Evolutionary conservation across 306 rosid genomes (phyloP).

Genomic region (Cicer cuneatum): DNA sequence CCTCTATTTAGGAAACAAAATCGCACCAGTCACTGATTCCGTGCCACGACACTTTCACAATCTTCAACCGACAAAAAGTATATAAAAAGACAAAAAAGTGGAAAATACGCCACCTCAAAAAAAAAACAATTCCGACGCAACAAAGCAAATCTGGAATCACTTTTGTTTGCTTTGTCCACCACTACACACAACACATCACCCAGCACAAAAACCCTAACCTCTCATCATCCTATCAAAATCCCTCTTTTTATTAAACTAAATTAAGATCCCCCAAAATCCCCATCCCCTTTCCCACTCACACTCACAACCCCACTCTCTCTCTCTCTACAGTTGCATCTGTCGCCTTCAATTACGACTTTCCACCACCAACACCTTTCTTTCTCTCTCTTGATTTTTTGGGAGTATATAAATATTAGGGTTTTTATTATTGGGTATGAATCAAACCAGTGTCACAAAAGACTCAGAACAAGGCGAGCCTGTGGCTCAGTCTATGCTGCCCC

Average conservation of each 20-base stretch:
- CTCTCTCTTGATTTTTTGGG: constrained; percentile 43
- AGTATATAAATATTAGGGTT: constrained; percentile 63
- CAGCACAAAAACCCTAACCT: constrained; percentile 33
- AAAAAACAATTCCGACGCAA: neutral
- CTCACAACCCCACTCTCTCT: constrained; percentile 46
- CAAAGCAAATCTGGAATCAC: constrained; percentile 28
- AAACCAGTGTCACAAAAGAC: constrained; percentile 60
- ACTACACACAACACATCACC: neutral
- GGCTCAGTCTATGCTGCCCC: constrained; percentile 51
- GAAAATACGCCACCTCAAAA: neutral
- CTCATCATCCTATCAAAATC: constrained; percentile 27
- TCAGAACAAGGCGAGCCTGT: constrained; percentile 66
- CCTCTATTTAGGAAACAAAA: neutral
- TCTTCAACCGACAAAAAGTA: neutral
- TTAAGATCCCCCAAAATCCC: constrained; percentile 49
- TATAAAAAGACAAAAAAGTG: neutral
- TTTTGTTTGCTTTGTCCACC: constrained; percentile 5
- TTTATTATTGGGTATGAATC: constrained; percentile 62
- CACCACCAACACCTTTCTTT: constrained; percentile 60
- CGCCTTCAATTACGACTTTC: constrained; percentile 98
- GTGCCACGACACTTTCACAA: neutral
- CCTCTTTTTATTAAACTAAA: constrained; percentile 28
- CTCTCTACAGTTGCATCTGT: constrained; percentile 73
- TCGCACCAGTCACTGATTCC: neutral
- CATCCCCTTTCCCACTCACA: constrained; percentile 41